phyloP scores from a whole-genome alignment of 257 asterid species.

The Mitragyna speciosa region DNA sequence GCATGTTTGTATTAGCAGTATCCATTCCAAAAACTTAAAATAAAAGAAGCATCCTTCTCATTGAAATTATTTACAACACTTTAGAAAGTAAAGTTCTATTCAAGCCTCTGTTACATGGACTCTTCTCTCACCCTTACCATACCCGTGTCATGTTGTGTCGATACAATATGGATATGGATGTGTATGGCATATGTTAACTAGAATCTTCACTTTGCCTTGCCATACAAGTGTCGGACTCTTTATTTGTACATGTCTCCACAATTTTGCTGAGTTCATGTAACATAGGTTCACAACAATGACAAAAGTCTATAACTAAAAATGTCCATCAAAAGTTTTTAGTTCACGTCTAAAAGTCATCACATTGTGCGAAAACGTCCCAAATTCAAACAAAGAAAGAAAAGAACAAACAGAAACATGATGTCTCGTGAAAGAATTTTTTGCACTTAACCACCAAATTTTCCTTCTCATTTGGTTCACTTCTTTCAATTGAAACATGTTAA shows the following conservation, averaged over 20 bases:
- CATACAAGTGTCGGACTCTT: no score
- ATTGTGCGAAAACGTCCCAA: background rate
- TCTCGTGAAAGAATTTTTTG: background rate
- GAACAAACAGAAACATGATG: background rate
- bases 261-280: no score
- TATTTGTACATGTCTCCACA: no score
- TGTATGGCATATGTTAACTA: no score
- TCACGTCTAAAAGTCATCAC: background rate
- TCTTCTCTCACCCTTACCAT: no score
- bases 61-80: background rate
- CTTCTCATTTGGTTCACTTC: background rate
- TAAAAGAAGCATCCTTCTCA: background rate
- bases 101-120: background rate
- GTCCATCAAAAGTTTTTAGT: background rate
- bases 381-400: background rate
- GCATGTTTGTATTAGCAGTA: background rate
- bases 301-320: background rate
- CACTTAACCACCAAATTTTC: background rate
- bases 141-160: no score
- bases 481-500: background rate
- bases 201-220: no score
- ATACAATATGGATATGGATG: no score
- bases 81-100: background rate
- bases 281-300: background rate
- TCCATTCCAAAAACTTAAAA: background rate